A percentile compares a stretch with the other conserved stretches of the same genome.
Conservation (phyloP, 305 asterid genomes). For the Solanum aculeatissimum region DNA sequence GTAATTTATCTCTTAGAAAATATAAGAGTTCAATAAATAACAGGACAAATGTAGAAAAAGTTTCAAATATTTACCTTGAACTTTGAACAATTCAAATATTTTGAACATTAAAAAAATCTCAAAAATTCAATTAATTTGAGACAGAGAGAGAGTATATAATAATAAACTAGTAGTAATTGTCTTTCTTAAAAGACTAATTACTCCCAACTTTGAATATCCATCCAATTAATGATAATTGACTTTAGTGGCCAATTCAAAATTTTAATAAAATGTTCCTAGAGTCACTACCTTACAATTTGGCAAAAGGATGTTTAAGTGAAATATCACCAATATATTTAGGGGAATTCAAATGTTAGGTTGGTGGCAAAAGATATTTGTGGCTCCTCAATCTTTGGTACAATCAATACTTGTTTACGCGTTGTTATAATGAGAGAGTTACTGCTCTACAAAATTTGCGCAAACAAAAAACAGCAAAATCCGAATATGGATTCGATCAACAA, state of each 20-base stretch:
- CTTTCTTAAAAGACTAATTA: neutral
- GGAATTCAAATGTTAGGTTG: neutral
- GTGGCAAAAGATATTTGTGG: neutral
- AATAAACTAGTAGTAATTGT: neutral
- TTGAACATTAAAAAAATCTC: too few relatives aligned
- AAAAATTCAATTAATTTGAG: too few relatives aligned
- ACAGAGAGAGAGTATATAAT: too few relatives aligned
- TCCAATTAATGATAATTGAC: neutral
- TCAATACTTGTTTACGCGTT: neutral
- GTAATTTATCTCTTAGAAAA: too few relatives aligned
- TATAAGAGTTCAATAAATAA: too few relatives aligned
- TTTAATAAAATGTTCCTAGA: too few relatives aligned
- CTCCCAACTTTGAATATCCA: neutral
- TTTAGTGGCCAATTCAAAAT: neutral
- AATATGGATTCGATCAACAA: neutral
- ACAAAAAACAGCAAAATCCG: neutral
- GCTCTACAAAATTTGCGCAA: neutral
- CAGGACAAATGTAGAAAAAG: too few relatives aligned
- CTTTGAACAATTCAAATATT: too few relatives aligned
- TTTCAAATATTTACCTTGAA: too few relatives aligned
- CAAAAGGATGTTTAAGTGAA: too few relatives aligned
- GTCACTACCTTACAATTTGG: too few relatives aligned
- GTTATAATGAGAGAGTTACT: neutral
- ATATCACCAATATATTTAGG: neutral
- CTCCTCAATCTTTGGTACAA: neutral